phyloP scores from a whole-genome alignment of 768 basidiomycete genomes.

The Fistulinella prunicolor region DNA sequence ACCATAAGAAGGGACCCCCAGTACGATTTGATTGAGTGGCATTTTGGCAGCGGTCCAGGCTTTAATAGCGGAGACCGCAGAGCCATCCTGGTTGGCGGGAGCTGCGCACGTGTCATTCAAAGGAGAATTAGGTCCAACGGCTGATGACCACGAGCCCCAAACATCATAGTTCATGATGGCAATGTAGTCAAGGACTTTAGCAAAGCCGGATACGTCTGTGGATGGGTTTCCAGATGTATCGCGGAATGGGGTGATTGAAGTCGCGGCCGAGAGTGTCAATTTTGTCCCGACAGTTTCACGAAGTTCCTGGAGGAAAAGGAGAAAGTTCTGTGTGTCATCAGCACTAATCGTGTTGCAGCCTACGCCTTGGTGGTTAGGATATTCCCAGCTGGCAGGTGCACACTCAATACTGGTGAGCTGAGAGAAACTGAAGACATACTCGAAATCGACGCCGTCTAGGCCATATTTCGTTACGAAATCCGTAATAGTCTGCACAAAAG shows the following conservation, averaged over 20 bases:
- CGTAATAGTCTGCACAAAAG: conserved; percentile 55
- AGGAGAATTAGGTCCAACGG: conserved; percentile 79
- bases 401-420: background rate
- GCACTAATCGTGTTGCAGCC: conserved; percentile 57
- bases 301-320: conserved; percentile 70
- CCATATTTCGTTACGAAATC: conserved; percentile 46
- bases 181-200: conserved; percentile 64
- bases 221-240: conserved; percentile 58
- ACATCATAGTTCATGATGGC: conserved; percentile 67
- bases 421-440: conserved; percentile 3
- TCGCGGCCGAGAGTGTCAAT: conserved; percentile 67
- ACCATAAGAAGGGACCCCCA: conserved; percentile 82
- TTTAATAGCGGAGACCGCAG: conserved; percentile 67
- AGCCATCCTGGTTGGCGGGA: conserved; percentile 58
- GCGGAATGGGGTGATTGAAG: conserved; percentile 62
- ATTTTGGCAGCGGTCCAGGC: conserved; percentile 79
- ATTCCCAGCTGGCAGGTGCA: conserved; percentile 69
- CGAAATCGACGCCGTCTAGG: conserved; percentile 48
- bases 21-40: conserved; percentile 62
- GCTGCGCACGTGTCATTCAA: conserved; percentile 73
- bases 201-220: conserved; percentile 69
- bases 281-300: conserved; percentile 48
- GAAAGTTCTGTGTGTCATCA: conserved; percentile 73
- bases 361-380: conserved; percentile 61
- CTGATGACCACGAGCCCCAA: conserved; percentile 47